A percentile compares a stretch with the other conserved stretches of the same genome.
Evolutionary conservation across 768 basidiomycete species (phyloP).

Genomic region (Dioszegia crocea): DNA sequence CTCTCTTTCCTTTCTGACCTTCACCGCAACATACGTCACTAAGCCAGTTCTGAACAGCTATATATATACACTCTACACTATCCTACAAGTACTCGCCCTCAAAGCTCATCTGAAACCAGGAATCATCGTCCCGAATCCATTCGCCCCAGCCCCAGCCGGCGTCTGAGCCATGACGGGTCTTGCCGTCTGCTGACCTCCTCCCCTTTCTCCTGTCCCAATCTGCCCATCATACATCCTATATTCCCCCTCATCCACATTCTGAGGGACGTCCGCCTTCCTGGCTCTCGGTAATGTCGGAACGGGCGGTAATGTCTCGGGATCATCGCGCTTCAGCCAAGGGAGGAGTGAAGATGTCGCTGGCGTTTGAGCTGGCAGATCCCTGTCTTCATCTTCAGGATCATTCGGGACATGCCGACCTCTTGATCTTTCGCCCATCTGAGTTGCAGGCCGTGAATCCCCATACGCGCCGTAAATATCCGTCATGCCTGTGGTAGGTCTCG

Average conservation of each 20-base stretch:
- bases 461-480: slow-evolving; percentile 9
- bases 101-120: slow-evolving; percentile 4
- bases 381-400: background rate
- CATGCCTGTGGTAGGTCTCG: background rate
- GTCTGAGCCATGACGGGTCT: slow-evolving; percentile 9
- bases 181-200: background rate
- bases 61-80: background rate
- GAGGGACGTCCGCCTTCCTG: background rate
- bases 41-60: no score
- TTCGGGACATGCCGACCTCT: background rate
- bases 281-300: background rate
- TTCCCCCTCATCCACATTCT: background rate
- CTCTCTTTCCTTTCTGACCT: no score
- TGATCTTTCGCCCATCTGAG: background rate
- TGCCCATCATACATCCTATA: slow-evolving; percentile 1
- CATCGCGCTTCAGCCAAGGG: background rate
- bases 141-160: slow-evolving; percentile 5
- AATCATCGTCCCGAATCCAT: slow-evolving; percentile 2
- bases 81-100: background rate
- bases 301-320: background rate
- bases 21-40: no score
- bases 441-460: background rate
- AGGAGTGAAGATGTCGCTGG: slow-evolving; percentile 2
- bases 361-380: background rate
- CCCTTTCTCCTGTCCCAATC: background rate